Evolutionary conservation across 1,139 yeast species (phyloP).

Genomic region (Yueomyces sp.): DNA sequence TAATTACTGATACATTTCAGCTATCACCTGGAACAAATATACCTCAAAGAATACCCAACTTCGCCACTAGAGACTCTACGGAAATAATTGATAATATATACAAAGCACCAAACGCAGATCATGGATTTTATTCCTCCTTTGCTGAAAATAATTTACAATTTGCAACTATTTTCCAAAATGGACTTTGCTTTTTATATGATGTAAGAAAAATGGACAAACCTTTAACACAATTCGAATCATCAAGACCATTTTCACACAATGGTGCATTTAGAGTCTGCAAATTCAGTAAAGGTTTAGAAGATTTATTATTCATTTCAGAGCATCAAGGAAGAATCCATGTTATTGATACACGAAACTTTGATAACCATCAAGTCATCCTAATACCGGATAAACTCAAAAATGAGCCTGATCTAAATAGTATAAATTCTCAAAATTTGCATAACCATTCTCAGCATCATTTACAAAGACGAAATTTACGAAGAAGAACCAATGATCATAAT

Average conservation of each 20-base stretch:
- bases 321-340: conserved; percentile 81
- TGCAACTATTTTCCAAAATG: conserved; percentile 78
- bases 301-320: conserved; percentile 63
- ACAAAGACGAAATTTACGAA: background rate
- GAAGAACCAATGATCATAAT: background rate
- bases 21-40: conserved; percentile 16
- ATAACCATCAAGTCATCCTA: conserved; percentile 65
- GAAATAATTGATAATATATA: background rate
- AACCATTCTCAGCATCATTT: background rate
- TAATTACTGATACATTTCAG: conserved; percentile 17
- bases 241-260: conserved; percentile 36
- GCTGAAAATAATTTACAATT: conserved; percentile 60
- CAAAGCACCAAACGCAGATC: conserved; percentile 45
- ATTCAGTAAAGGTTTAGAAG: conserved; percentile 63
- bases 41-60: conserved; percentile 16
- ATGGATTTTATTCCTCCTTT: conserved; percentile 78
- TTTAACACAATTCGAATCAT: conserved; percentile 42
- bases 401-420: conserved; percentile 1
- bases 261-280: conserved; percentile 44
- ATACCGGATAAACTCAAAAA: conserved; percentile 29
- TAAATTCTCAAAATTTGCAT: too few relatives aligned
- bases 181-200: conserved; percentile 66
- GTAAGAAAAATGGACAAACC: conserved; percentile 46
- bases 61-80: conserved; percentile 18
- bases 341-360: conserved; percentile 59